phyloP scores from a whole-genome alignment of 2,329 filamentous ascomycete species.

The Penicillium hordei region DNA sequence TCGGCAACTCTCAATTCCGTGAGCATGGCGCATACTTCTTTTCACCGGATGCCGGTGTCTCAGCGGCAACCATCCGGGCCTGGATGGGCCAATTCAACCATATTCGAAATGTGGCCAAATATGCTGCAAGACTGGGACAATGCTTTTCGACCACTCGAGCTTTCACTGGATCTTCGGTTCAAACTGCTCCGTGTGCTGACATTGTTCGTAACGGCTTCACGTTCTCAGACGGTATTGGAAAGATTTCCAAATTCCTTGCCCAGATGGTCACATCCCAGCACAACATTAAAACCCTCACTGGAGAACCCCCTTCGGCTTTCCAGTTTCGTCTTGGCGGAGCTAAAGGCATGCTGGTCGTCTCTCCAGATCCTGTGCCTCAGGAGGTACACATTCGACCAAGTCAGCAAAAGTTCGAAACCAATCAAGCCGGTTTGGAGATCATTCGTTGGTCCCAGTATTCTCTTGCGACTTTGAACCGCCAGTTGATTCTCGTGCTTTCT shows the following conservation, averaged over 20 bases:
- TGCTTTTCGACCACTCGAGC: conserved; percentile 92
- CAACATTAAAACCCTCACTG: conserved; percentile 54
- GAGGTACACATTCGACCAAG: conserved; percentile 79
- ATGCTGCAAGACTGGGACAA: conserved; percentile 84
- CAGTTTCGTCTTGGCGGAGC: conserved; percentile 91
- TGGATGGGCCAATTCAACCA: conserved; percentile 86
- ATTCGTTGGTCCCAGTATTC: conserved; percentile 77
- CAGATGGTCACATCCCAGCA: conserved; percentile 71
- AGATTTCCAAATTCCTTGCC: conserved; percentile 78
- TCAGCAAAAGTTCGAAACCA: conserved; percentile 80
- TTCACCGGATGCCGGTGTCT: conserved; percentile 64
- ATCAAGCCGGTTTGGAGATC: conserved; percentile 75
- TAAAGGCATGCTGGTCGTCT: conserved; percentile 83
- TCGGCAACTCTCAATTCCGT: conserved; percentile 91
- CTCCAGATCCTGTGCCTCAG: conserved; percentile 63
- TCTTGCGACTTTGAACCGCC: conserved; percentile 79
- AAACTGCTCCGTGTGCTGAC: conserved; percentile 63
- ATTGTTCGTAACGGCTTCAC: conserved; percentile 66
- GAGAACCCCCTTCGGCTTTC: conserved; percentile 71
- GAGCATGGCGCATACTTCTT: conserved; percentile 95
- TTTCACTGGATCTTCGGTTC: conserved; percentile 63
- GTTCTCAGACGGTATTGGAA: conserved; percentile 92
- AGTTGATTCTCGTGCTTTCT: conserved; percentile 83
- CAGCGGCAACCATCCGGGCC: conserved; percentile 71
- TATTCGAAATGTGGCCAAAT: conserved; percentile 83